Percentiles rank a stretch among this genome's conserved stretches.
Conservation (phyloP, 352 stramenopile species). For the Peronospora belbahrii region DNA sequence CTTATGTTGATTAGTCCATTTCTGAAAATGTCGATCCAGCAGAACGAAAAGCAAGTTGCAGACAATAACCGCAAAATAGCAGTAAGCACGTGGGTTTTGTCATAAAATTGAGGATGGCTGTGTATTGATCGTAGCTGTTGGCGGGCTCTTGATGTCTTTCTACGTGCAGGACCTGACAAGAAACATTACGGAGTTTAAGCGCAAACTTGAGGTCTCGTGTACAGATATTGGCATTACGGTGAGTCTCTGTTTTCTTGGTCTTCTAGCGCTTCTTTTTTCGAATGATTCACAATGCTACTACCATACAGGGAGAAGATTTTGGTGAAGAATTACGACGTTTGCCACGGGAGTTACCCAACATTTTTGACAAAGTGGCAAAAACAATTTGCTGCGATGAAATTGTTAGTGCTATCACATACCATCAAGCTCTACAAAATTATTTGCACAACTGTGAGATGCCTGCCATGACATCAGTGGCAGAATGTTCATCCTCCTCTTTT, state of each 20-base stretch:
- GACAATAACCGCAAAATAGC: slow-evolving; percentile 76
- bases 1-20: slow-evolving; percentile 41
- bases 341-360: slow-evolving; percentile 42
- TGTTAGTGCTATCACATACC: slow-evolving; percentile 42
- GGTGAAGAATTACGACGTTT: slow-evolving; percentile 55
- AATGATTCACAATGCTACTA: neutral
- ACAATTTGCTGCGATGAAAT: slow-evolving; percentile 39
- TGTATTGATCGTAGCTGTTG: slow-evolving; percentile 3
- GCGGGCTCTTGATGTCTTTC: neutral
- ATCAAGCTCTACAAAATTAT: slow-evolving; percentile 58
- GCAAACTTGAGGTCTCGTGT: slow-evolving; percentile 51
- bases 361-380: slow-evolving; percentile 41
- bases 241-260: slow-evolving; percentile 1
- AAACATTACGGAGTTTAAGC: slow-evolving; percentile 68
- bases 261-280: neutral
- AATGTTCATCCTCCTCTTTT: slow-evolving; percentile 5
- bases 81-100: slow-evolving; percentile 22
- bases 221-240: slow-evolving; percentile 55
- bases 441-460: slow-evolving; percentile 47
- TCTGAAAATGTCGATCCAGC: slow-evolving; percentile 64
- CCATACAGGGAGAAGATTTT: slow-evolving; percentile 39
- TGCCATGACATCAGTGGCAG: slow-evolving; percentile 11
- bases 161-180: slow-evolving; percentile 46
- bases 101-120: neutral
- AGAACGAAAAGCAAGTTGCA: slow-evolving; percentile 74